These are phyloP conservation scores for Cutaneotrichosporon sp. DNA, from an alignment of 1,284 basidiomycete species.

Conservation along the genomic window DNA sequence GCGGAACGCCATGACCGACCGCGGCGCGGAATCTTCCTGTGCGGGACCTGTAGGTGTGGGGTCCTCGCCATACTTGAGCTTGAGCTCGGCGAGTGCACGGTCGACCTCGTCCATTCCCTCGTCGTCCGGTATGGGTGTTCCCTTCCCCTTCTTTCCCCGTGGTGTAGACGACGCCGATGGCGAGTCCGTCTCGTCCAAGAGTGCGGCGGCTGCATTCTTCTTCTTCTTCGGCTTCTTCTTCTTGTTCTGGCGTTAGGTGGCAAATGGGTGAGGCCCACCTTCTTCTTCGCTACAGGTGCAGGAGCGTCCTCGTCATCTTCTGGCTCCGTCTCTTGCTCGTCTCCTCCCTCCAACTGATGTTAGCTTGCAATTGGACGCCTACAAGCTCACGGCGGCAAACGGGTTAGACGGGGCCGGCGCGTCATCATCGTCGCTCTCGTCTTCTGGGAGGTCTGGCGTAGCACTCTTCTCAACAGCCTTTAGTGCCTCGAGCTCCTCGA, in stretches of 20 bases:
- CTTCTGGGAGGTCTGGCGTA: conserved; percentile 22
- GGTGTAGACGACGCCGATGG: conserved; percentile 22
- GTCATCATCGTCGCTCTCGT: conserved; percentile 27
- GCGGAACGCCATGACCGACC: conserved; percentile 41
- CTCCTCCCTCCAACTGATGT: conserved; percentile 19
- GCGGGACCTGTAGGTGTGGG: conserved; percentile 8
- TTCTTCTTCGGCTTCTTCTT: conserved; percentile 51
- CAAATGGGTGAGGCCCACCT: conserved; percentile 28
- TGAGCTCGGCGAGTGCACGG: conserved; percentile 74
- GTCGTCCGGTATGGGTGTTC: conserved; percentile 32
- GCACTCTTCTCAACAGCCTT: conserved; percentile 40
- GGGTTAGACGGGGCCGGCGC: conserved; percentile 43
- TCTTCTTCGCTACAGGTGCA: conserved; percentile 33
- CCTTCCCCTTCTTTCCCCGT: conserved; percentile 58
- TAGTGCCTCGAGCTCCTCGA: conserved; percentile 62
- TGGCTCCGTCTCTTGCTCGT: conserved; percentile 32
- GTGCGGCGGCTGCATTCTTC: conserved; percentile 27
- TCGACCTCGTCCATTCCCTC: conserved; percentile 76
- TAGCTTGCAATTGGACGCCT: not conserved
- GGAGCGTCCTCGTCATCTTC: conserved; percentile 37
- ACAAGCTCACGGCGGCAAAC: conserved; percentile 61
- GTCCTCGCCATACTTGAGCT: conserved; percentile 59
- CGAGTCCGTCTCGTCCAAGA: conserved; percentile 19
- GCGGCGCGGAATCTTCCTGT: conserved; percentile 17
- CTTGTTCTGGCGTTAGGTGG: conserved; percentile 44